Conservation (phyloP, 495 filamentous ascomycete species). For the Penicillium arizonense region DNA sequence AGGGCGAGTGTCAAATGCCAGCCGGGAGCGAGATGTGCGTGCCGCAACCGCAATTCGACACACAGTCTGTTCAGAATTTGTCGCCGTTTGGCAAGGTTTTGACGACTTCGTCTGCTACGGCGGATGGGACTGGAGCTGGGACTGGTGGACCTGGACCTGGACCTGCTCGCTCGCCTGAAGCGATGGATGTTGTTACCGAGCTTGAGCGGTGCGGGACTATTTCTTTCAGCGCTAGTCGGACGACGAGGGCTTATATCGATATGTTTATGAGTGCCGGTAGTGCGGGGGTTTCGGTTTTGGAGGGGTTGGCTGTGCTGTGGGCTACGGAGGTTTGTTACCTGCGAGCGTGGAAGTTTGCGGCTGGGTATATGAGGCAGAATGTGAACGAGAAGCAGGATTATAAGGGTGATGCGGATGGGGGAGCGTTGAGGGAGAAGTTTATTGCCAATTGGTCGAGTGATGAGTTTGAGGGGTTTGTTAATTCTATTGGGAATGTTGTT, state of each 20-base stretch:
- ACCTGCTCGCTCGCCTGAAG: neutral
- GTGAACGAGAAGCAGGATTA: conserved; percentile 2
- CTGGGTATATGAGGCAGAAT: conserved; percentile 26
- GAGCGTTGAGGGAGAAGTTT: conserved; percentile 58
- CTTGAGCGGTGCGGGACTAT: conserved; percentile 7
- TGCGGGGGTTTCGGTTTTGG: conserved; percentile 48
- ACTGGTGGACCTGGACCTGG: too few relatives aligned
- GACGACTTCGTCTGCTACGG: neutral
- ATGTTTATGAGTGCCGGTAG: conserved; percentile 52
- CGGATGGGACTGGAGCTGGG: too few relatives aligned
- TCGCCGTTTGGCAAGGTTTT: conserved; percentile 1
- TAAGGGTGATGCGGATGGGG: conserved; percentile 54
- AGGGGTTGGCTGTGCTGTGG: conserved; percentile 71
- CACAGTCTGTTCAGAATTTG: neutral
- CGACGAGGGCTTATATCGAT: conserved; percentile 53
- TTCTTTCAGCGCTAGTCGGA: conserved; percentile 36
- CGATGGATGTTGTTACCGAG: neutral
- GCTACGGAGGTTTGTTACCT: conserved; percentile 68
- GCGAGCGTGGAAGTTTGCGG: conserved; percentile 58
- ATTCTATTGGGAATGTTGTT: conserved; percentile 35
- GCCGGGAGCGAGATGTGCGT: conserved; percentile 12
- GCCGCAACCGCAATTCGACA: neutral
- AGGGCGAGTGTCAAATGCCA: conserved; percentile 27
- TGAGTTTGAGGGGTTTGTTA: conserved; percentile 59
- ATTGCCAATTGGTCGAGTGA: conserved; percentile 65